Conservation (phyloP, 2,329 filamentous ascomycete genomes). For the Hymenoscyphus occultus region DNA sequence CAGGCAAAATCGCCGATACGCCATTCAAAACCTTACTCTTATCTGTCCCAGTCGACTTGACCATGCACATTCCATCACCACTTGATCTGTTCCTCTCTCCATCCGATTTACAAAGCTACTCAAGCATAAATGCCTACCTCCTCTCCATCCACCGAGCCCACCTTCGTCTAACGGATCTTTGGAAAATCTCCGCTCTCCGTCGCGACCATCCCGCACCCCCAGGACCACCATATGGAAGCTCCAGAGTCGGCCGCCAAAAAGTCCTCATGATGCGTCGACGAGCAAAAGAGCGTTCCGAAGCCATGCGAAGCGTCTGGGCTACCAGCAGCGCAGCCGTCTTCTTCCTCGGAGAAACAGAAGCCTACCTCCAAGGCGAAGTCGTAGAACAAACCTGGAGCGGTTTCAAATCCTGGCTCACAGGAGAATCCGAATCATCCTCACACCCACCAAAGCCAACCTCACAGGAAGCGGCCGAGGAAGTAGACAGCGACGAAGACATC, state of each 20-base stretch:
- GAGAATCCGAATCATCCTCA: conserved; percentile 23
- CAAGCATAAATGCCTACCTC: conserved; percentile 82
- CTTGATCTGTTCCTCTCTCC: conserved; percentile 82
- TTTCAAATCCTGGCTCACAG: conserved; percentile 71
- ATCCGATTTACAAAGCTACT: conserved; percentile 75
- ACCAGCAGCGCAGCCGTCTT: conserved; percentile 85
- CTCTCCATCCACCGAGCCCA: conserved; percentile 83
- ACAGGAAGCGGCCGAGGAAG: conserved; percentile 28
- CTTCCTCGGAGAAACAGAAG: conserved; percentile 81
- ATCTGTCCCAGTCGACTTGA: conserved; percentile 69
- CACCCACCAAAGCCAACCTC: conserved; percentile 15
- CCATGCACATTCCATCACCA: conserved; percentile 71
- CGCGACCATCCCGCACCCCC: conserved; percentile 73
- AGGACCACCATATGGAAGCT: conserved; percentile 60
- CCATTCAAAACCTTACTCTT: conserved; percentile 81
- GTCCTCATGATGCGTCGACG: conserved; percentile 62
- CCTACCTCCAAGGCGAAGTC: conserved; percentile 87
- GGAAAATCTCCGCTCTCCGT: conserved; percentile 78
- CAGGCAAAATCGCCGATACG: conserved; percentile 36
- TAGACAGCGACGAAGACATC: conserved; percentile 43
- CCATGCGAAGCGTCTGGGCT: conserved; percentile 84
- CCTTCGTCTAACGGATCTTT: conserved; percentile 77
- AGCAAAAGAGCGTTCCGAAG: conserved; percentile 58
- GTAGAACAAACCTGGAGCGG: conserved; percentile 77
- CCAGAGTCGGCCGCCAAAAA: conserved; percentile 56